phyloP scores from a whole-genome alignment of 2,329 filamentous ascomycete species.

The Rhinocladiella similis region DNA sequence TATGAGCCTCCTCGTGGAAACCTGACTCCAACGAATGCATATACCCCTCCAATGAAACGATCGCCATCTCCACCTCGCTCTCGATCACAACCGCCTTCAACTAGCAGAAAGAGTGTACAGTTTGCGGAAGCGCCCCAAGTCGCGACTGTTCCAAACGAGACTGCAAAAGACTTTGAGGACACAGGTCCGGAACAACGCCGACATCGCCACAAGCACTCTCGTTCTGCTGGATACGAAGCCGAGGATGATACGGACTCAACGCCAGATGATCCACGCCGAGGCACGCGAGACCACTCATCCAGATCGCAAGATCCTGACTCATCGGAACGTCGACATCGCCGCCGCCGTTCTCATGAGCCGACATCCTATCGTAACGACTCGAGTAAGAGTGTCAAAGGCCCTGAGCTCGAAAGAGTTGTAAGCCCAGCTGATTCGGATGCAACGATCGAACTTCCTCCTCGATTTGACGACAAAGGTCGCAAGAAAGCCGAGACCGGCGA shows the following conservation, averaged over 20 bases:
- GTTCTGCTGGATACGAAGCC: conserved; percentile 40
- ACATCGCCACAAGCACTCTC: conserved; percentile 17
- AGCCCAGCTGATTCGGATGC: conserved; percentile 40
- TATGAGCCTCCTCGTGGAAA: background rate
- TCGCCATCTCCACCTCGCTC: conserved; percentile 16
- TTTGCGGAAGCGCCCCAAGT: conserved; percentile 27
- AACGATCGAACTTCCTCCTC: conserved; percentile 45
- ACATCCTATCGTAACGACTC: conserved; percentile 16
- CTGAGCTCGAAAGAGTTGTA: conserved; percentile 11
- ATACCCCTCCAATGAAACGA: conserved; percentile 14
- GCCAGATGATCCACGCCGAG: conserved; percentile 17
- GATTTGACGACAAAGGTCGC: conserved; percentile 45
- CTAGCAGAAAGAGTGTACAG: conserved; percentile 26
- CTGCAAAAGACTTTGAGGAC: conserved; percentile 12
- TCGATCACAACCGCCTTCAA: conserved; percentile 19
- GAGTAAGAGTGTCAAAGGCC: conserved; percentile 7
- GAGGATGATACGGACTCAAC: conserved; percentile 37
- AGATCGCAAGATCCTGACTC: conserved; percentile 32
- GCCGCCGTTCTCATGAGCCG: conserved; percentile 25
- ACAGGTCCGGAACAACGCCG: conserved; percentile 16
- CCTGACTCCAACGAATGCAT: background rate
- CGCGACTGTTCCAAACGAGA: conserved; percentile 9
- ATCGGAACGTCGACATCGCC: conserved; percentile 33
- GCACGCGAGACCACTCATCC: conserved; percentile 15
- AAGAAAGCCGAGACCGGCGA: conserved; percentile 36